Evolutionary conservation across 139 green algal genomes (phyloP), one percentile per base, ranked within the genome.

Genomic region (Picochlorum sp.): DNA sequence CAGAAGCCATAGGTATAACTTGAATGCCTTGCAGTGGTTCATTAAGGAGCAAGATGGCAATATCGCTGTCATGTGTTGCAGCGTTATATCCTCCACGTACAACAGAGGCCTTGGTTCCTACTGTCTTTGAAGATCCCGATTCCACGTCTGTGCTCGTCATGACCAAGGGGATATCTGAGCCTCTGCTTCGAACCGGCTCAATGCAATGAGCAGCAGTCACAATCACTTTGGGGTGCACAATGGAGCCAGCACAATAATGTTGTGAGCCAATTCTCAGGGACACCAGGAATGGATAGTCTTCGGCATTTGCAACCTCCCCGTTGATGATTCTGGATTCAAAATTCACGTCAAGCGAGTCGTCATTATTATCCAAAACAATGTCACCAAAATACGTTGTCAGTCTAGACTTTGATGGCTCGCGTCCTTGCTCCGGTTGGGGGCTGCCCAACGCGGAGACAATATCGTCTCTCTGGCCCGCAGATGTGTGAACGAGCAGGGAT

Each of bases 211-310:
- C 47, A 10, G 47, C 47, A 54, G 47, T 54, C 5, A 54, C 47
- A 20, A 54, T 54, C 11, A 54, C 47, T 21, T 54, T 54, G 11
- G 47, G 47, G 6, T 54, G 47, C 16, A 54, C n/a, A 20, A 21
- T 21, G 15, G 47, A 54, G 16, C 47, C 47, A 54, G 47, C 47
- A 54, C 47, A 54, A 13, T 54, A 54, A 9, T 54, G 34, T 41
- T 41, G 47, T 20, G 47, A 9, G 16, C 47, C 47, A 13, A 54
- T 20, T 21, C n/a, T 20, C 18, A 54, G 47, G 7, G 47, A 54
- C 47, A 54, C 47, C 15, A 54, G n/a, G 47, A 54, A 54, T 20
- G 47, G 47, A 54, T 54, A 54, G 11, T 54, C n/a, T 9, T 54
- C n/a, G 16, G 11, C 18, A 54, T 54, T 21, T 2, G 47, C 47